A percentile compares a stretch with the other conserved stretches of the same genome.
phyloP scores from a whole-genome alignment of 2,329 filamentous ascomycete genomes.

The Fusarium sp. region DNA sequence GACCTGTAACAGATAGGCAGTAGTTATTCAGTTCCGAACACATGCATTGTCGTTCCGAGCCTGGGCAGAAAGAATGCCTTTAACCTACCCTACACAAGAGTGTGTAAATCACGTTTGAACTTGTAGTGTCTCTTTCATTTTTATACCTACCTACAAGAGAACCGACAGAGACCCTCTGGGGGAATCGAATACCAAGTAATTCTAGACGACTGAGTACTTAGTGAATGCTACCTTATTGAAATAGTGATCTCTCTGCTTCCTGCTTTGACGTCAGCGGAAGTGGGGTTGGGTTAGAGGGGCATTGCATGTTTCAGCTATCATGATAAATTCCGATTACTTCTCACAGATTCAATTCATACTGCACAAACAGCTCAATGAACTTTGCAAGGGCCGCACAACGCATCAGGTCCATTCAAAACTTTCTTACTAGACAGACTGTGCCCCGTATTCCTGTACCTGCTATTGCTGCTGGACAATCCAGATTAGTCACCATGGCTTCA shows the following conservation, averaged over 20 bases:
- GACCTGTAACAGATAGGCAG: neutral
- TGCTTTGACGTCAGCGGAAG: conserved; percentile 28
- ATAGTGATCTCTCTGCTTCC: neutral
- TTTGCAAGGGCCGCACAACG: conserved; percentile 38
- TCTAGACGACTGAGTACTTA: neutral
- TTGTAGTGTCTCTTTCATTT: neutral
- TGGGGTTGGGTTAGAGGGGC: conserved; percentile 35
- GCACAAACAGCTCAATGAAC: conserved; percentile 35
- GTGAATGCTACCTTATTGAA: neutral
- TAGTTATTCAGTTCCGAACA: neutral
- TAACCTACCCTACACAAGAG: neutral
- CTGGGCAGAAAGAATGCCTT: neutral
- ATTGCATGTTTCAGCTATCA: conserved; percentile 1
- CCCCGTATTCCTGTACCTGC: neutral
- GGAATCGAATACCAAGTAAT: too few species aligned
- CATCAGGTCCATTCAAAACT: conserved; percentile 39
- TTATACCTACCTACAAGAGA: neutral
- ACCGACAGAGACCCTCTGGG: neutral
- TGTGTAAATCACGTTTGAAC: neutral
- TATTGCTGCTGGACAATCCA: conserved; percentile 20
- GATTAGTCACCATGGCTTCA: conserved; percentile 76
- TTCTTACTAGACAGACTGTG: conserved; percentile 6
- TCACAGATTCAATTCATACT: conserved; percentile 3
- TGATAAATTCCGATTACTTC: neutral
- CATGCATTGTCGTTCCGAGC: neutral